A percentile compares a stretch with the other conserved stretches of the same genome.
phyloP scores from a whole-genome alignment of 2,329 filamentous ascomycete genomes.

The Apiospora kogelbergensis region DNA sequence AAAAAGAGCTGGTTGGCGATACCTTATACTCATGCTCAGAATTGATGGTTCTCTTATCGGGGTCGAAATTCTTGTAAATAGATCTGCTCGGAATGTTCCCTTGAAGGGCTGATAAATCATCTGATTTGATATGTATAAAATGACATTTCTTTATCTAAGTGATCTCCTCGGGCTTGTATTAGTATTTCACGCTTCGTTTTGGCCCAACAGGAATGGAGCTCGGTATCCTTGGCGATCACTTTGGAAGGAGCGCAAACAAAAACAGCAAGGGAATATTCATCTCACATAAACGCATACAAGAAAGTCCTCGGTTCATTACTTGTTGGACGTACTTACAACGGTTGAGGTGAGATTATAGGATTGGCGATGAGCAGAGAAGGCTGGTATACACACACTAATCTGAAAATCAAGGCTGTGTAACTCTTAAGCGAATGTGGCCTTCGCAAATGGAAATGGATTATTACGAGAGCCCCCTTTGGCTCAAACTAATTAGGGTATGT shows the following conservation, averaged over 20 bases:
- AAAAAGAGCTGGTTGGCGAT: not conserved
- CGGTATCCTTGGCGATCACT: too few species aligned
- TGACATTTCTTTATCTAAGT: not conserved
- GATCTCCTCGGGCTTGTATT: not conserved
- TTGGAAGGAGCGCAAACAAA: too few species aligned
- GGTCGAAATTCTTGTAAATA: not conserved
- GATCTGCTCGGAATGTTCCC: not conserved
- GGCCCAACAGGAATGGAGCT: not conserved
- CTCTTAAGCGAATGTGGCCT: not conserved
- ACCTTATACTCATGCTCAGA: not conserved
- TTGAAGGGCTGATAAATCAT: not conserved
- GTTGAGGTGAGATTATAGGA: not conserved
- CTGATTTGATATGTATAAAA: not conserved
- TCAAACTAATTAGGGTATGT: slow-evolving; percentile 6
- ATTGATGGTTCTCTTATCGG: not conserved
- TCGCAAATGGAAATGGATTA: not conserved
- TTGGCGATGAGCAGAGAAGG: too few species aligned
- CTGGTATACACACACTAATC: not conserved
- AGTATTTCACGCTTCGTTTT: too few species aligned
- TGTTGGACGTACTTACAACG: not conserved
- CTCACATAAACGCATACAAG: too few species aligned
- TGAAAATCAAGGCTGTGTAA: not conserved
- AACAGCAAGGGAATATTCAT: too few species aligned
- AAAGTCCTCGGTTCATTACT: too few species aligned
- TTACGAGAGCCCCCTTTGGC: not conserved